Base-by-base conservation (phyloP, 148 eudicot genomes). In the Rhododendron molle region DNA sequence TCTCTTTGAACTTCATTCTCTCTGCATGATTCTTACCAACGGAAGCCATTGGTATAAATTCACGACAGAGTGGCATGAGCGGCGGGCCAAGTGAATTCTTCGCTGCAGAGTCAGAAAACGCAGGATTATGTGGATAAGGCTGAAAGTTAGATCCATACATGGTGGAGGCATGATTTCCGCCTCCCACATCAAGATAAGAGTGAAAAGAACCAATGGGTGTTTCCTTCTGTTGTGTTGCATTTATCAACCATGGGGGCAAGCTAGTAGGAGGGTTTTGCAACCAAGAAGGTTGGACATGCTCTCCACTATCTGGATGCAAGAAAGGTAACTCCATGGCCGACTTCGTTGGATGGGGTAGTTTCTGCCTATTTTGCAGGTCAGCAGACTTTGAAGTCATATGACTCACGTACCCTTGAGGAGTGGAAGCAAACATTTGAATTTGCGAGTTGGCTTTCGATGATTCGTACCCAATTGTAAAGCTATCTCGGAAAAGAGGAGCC, bases 241-340 rank as follows among this genome's bases (percentile, higher is more conserved):
- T 85, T 60, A 62, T 77, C 56, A 62, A 76, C 83, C 84, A 83
- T 23, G 88, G 76, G 56, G 80, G 73, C 46, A 78, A 30, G 81
- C 72, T 81, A 47, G 76, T 72, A 71, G 86, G 21, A 80, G 80
- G 79, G 80, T 49, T 71, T 47, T 44, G 78, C 46, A 67, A 73
- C 79, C 76, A 30, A 81, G 88, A 67, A 15, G 81, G 65, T 28
- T 67, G 58, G 32, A 78, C 47, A 56, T 78, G 58, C 74, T 82
- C 83, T 83, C 81, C 88, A 58, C 58, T 34, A 83, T 88, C 88
- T 12, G 86, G 78, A 40, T n/a, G 82, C 88, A 88, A 80, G 86
- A 88, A 88, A 83, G 90, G 88, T 46, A 83, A 83, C 78, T 84
- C 80, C 43, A 89, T 40, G 20, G 62, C 54, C 60, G 91, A 87